Percentiles rank a stretch among this genome's conserved stretches.
These are phyloP conservation scores for Puccinia novopanici DNA, from an alignment of 1,284 basidiomycete genomes.

Conservation along the genomic window DNA sequence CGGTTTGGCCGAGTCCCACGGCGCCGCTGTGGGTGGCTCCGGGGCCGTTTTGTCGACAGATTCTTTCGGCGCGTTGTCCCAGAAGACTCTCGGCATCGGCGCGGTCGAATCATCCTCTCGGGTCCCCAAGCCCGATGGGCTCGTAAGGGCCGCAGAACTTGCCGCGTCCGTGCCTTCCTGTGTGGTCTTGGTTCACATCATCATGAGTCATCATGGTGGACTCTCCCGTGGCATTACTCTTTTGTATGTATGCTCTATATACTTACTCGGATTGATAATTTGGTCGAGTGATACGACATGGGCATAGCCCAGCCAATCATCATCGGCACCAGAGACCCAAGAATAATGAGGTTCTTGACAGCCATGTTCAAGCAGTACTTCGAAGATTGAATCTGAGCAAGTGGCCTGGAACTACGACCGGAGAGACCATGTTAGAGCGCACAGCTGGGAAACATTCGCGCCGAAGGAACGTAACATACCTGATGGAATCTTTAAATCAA, in stretches of 20 bases:
- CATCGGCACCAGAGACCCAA: background rate
- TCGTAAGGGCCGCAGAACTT: background rate
- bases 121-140: background rate
- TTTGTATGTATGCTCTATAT: no score
- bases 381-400: background rate
- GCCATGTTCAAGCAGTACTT: background rate
- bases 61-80: background rate
- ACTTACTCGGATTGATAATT: background rate
- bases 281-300: background rate
- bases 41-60: background rate
- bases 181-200: background rate
- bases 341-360: background rate
- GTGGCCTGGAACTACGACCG: background rate
- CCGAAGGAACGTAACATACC: no score
- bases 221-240: background rate
- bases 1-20: background rate
- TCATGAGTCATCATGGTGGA: background rate
- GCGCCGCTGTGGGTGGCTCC: background rate
- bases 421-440: background rate
- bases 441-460: background rate
- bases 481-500: no score
- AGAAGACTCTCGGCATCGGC: background rate
- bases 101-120: background rate
- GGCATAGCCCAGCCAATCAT: constrained; percentile 10
- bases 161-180: background rate